Evolutionary conservation across 495 filamentous ascomycete genomes (phyloP).

Genomic region (Xylaria venustula): DNA sequence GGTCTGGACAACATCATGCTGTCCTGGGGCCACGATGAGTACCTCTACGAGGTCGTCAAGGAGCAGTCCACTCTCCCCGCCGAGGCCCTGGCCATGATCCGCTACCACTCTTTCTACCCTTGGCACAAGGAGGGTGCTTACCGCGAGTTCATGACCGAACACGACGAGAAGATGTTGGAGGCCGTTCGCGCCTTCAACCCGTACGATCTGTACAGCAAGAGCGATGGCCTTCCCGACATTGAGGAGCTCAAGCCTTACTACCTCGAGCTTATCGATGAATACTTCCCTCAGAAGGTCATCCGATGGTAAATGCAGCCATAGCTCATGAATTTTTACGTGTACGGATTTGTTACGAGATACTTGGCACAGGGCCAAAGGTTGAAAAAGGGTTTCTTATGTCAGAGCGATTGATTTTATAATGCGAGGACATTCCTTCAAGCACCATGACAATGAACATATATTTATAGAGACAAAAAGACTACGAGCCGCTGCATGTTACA

Average conservation of each 20-base stretch:
- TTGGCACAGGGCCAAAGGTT: background rate
- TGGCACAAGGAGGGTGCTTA: constrained; percentile 84
- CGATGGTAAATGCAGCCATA: constrained; percentile 59
- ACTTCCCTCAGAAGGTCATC: constrained; percentile 72
- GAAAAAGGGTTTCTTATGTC: background rate
- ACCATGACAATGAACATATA: no score
- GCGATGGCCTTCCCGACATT: constrained; percentile 70
- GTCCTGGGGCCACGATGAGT: constrained; percentile 91
- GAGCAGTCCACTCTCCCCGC: constrained; percentile 72
- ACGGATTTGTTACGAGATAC: constrained; percentile 1
- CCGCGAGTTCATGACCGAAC: constrained; percentile 73
- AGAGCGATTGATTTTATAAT: background rate
- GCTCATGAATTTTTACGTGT: background rate
- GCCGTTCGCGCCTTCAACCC: constrained; percentile 86
- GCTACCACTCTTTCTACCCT: constrained; percentile 87
- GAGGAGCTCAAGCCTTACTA: constrained; percentile 84
- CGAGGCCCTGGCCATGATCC: constrained; percentile 85
- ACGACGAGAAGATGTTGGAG: constrained; percentile 73
- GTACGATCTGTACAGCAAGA: constrained; percentile 92
- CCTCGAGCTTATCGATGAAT: constrained; percentile 79
- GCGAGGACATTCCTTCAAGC: no score
- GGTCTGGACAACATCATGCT: constrained; percentile 84
- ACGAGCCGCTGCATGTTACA: no score
- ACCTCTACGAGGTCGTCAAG: constrained; percentile 79
- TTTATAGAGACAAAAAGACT: no score